Evolutionary conservation across 805 yeast genomes (phyloP).

Genomic region (Nematodospora valgi): DNA sequence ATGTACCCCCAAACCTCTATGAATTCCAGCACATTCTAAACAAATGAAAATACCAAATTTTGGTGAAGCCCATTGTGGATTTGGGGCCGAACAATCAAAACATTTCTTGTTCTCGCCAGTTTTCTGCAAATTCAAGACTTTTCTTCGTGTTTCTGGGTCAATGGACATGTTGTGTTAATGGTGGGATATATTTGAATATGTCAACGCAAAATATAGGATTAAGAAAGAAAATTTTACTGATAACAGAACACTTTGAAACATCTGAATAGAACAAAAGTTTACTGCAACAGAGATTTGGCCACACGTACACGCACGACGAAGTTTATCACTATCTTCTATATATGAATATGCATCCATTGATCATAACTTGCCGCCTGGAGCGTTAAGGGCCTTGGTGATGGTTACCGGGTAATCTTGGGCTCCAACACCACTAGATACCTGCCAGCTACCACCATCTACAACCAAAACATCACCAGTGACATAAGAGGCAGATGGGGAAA

Average conservation of each 20-base stretch:
- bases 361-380: slow-evolving; percentile 7
- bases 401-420: slow-evolving; percentile 30
- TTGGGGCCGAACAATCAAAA: slow-evolving; percentile 91
- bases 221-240: not conserved
- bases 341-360: too few relatives aligned
- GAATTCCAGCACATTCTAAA: slow-evolving; percentile 96
- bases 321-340: too few relatives aligned
- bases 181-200: too few relatives aligned
- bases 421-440: slow-evolving; percentile 43
- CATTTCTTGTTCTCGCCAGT: slow-evolving; percentile 73
- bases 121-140: slow-evolving; percentile 71
- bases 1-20: slow-evolving; percentile 94
- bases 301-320: too few relatives aligned
- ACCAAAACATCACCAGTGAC: slow-evolving; percentile 76
- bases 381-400: slow-evolving; percentile 8
- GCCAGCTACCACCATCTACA: slow-evolving; percentile 93
- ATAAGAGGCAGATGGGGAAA: slow-evolving; percentile 76
- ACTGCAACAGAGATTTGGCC: too few relatives aligned
- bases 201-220: not conserved
- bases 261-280: too few relatives aligned
- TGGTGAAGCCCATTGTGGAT: slow-evolving; percentile 99
- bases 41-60: slow-evolving; percentile 97
- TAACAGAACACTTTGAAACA: too few relatives aligned
- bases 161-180: slow-evolving; percentile 53
- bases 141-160: slow-evolving; percentile 88